phyloP scores from a whole-genome alignment of 78 protist genomes.

The Polysphondylium violaceum region DNA sequence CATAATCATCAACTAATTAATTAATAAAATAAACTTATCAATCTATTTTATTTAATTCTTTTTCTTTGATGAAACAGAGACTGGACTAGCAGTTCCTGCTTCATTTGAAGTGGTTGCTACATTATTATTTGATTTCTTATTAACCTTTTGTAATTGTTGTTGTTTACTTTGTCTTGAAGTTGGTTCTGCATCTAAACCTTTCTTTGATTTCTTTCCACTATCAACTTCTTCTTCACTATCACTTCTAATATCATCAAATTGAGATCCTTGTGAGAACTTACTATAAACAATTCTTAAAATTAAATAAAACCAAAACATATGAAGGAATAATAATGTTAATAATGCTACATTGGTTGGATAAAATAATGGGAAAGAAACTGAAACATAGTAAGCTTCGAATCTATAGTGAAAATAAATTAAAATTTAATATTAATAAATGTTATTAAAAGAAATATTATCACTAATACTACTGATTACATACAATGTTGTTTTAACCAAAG shows the following conservation, averaged over 20 bases:
- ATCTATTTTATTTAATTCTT: too few relatives aligned
- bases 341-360: constrained; percentile 72
- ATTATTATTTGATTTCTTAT: too few relatives aligned
- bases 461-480: neutral
- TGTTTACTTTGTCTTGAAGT: too few relatives aligned
- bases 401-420: too few relatives aligned
- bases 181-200: constrained; percentile 20
- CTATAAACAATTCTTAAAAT: constrained; percentile 29
- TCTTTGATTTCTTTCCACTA: neutral
- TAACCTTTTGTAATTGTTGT: too few relatives aligned
- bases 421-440: too few relatives aligned
- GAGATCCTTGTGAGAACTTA: constrained; percentile 17
- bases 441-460: neutral
- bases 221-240: constrained; percentile 70
- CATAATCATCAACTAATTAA: too few relatives aligned
- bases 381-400: constrained; percentile 70
- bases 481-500: constrained; percentile 61
- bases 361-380: constrained; percentile 59
- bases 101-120: too few relatives aligned
- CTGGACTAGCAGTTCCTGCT: too few relatives aligned
- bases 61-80: too few relatives aligned
- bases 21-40: too few relatives aligned
- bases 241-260: constrained; percentile 64
- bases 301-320: constrained; percentile 71
- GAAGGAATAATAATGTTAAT: constrained; percentile 6